phyloP scores from a whole-genome alignment of 2,329 filamentous ascomycete species.

The Claviceps paspali region DNA sequence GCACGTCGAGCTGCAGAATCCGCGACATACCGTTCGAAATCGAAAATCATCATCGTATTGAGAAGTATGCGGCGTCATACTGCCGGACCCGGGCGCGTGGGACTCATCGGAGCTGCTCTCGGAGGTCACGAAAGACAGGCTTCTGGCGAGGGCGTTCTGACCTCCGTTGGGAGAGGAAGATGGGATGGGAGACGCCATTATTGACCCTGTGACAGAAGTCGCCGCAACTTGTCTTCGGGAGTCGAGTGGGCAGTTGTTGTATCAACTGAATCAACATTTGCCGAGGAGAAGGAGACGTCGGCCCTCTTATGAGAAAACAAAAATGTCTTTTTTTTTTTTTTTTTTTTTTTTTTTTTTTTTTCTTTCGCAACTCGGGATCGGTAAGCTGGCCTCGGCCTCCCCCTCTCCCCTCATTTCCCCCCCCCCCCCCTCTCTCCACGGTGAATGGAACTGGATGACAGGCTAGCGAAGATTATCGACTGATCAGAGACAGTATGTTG shows the following conservation, averaged over 20 bases:
- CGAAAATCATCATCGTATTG: conserved; percentile 16
- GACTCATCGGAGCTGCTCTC: conserved; percentile 1
- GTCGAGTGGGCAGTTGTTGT: too few relatives aligned
- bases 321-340: not conserved
- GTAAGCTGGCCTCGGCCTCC: too few relatives aligned
- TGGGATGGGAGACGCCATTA: conserved; percentile 6
- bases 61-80: not conserved
- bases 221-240: not conserved
- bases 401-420: too few relatives aligned
- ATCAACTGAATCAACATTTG: too few relatives aligned
- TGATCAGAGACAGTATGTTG: too few relatives aligned
- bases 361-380: not conserved
- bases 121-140: conserved; percentile 4
- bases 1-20: too few relatives aligned
- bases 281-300: too few relatives aligned
- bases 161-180: not conserved
- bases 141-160: conserved; percentile 2
- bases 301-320: too few relatives aligned
- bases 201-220: too few relatives aligned
- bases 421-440: too few relatives aligned
- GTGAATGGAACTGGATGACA: too few relatives aligned
- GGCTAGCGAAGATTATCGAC: too few relatives aligned
- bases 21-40: conserved; percentile 14
- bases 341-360: not conserved
- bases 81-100: conserved; percentile 1